phyloP scores from a whole-genome alignment of 2,329 filamentous ascomycete genomes.

The Dactylellina drechsleri region DNA sequence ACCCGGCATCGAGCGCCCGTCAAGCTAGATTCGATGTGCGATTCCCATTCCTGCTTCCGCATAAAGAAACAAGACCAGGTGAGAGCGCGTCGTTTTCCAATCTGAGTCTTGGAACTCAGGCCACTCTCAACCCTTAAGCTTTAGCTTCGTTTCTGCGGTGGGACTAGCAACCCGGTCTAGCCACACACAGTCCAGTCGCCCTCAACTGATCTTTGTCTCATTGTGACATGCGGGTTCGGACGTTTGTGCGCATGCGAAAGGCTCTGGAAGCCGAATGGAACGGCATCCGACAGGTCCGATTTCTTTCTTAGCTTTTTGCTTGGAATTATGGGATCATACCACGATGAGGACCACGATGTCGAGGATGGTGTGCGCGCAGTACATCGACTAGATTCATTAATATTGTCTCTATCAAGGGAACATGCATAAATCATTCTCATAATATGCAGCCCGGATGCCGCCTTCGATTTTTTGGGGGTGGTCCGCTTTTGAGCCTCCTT shows the following conservation, averaged over 20 bases:
- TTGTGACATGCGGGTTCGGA: too few species aligned
- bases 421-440: neutral
- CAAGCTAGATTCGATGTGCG: conserved; percentile 15
- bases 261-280: too few species aligned
- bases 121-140: conserved; percentile 52
- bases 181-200: too few species aligned
- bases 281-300: too few species aligned
- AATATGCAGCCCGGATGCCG: neutral
- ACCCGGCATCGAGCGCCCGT: conserved; percentile 11
- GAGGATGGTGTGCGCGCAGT: too few species aligned
- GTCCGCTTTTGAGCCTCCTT: conserved; percentile 38
- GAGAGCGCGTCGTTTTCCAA: conserved; percentile 46
- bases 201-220: too few species aligned
- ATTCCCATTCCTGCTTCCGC: conserved; percentile 52
- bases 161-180: too few species aligned
- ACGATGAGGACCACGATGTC: too few species aligned
- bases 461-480: neutral
- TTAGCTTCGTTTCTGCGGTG: neutral
- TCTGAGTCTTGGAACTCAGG: conserved; percentile 48
- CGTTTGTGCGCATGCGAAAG: too few species aligned
- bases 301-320: too few species aligned
- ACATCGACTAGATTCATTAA: too few species aligned
- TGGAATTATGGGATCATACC: too few species aligned
- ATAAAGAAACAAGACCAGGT: neutral
- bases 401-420: neutral